Conservation (phyloP, 768 basidiomycete species). For the Hebeloma cylindrosporum region DNA sequence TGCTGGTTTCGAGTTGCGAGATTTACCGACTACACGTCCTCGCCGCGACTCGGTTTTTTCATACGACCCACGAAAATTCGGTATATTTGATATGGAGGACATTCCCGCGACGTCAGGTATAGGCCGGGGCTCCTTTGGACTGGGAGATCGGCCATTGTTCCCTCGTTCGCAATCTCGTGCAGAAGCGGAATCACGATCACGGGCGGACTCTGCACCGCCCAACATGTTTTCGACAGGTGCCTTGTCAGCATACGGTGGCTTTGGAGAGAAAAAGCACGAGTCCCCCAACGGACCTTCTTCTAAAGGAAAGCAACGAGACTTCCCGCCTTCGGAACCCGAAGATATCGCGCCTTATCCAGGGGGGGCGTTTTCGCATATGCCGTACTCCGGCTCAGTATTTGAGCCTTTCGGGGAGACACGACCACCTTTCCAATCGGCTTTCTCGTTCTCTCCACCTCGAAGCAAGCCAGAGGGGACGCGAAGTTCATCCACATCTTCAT, state of each 20-base stretch:
- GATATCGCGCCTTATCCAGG: slow-evolving; percentile 1
- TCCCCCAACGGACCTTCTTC: not conserved
- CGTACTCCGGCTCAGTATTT: slow-evolving; percentile 8
- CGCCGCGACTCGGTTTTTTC: slow-evolving; percentile 15
- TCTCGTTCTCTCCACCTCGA: not conserved
- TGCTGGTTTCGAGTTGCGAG: not conserved
- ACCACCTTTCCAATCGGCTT: slow-evolving; percentile 2
- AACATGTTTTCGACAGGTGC: slow-evolving; percentile 8
- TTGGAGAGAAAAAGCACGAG: not conserved
- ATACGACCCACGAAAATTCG: slow-evolving; percentile 10
- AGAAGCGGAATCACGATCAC: not conserved
- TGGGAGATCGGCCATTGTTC: slow-evolving; percentile 23
- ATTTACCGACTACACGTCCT: slow-evolving; percentile 5
- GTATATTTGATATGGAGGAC: slow-evolving; percentile 8
- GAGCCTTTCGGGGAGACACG: slow-evolving; percentile 5
- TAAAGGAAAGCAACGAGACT: slow-evolving; percentile 10
- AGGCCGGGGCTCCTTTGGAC: slow-evolving; percentile 5
- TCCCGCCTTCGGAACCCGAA: slow-evolving; percentile 2
- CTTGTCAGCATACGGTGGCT: slow-evolving; percentile 1
- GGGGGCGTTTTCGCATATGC: not conserved
- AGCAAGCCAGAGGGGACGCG: not conserved
- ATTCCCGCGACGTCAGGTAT: slow-evolving; percentile 3
- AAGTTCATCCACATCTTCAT: slow-evolving; percentile 6
- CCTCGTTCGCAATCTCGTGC: slow-evolving; percentile 16
- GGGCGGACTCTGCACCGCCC: slow-evolving; percentile 21